Percentiles rank a stretch among this genome's conserved stretches.
These are phyloP conservation scores for Thraustochytrium sp. DNA, from an alignment of 352 stramenopile genomes.

Conservation along the genomic window DNA sequence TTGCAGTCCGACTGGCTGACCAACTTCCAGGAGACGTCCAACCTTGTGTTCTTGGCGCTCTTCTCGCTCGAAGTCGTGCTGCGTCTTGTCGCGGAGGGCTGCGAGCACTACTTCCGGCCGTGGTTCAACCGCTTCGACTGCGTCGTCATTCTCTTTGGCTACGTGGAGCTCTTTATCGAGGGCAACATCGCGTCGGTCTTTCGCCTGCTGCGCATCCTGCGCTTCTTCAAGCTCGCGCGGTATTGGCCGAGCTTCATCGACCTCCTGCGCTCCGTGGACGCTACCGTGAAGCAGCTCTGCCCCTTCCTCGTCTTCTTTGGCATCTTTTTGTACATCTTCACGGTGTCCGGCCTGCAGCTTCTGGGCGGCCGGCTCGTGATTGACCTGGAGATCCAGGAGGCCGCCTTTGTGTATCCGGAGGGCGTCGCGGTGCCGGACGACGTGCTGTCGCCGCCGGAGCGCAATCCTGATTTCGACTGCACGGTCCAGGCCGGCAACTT, in stretches of 20 bases:
- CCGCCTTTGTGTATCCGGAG: neutral
- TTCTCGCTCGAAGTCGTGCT: conserved; percentile 63
- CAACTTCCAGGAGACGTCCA: conserved; percentile 52
- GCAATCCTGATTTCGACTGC: conserved; percentile 34
- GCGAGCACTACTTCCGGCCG: conserved; percentile 59
- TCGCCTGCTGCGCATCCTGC: conserved; percentile 27
- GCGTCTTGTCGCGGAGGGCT: conserved; percentile 69
- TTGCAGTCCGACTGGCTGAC: conserved; percentile 58
- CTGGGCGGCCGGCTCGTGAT: conserved; percentile 19
- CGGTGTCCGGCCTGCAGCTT: conserved; percentile 64
- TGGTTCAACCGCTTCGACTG: conserved; percentile 67
- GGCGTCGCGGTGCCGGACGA: neutral
- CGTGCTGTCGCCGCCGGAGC: neutral
- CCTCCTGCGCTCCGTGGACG: conserved; percentile 63
- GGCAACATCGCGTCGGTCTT: conserved; percentile 10
- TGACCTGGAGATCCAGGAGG: neutral
- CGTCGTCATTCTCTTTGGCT: conserved; percentile 51
- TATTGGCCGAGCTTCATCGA: conserved; percentile 51
- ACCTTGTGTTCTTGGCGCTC: conserved; percentile 57
- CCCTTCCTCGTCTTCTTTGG: conserved; percentile 77
- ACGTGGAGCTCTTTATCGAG: conserved; percentile 28
- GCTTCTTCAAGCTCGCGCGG: conserved; percentile 37
- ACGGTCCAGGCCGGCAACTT: neutral
- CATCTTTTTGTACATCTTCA: conserved; percentile 81
- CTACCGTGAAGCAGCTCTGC: conserved; percentile 68